A percentile compares a stretch with the other conserved stretches of the same genome.
Conservation (phyloP, 2,329 filamentous ascomycete genomes). For the Beauveria asiatica region DNA sequence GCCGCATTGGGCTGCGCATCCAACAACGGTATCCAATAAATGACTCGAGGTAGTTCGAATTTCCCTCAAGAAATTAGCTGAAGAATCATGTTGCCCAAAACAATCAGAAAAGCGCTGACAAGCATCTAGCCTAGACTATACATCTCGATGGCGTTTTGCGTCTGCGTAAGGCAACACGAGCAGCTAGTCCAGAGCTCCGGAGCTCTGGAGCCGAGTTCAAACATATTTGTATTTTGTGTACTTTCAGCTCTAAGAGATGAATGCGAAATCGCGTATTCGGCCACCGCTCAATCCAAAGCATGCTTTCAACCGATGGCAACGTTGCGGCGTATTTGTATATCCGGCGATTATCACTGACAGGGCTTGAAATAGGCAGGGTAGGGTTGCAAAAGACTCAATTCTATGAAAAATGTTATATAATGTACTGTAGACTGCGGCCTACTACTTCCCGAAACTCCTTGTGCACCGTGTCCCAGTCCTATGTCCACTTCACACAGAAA, state of each 20-base stretch:
- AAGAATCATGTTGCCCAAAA: constrained; percentile 15
- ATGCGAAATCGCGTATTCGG: background rate
- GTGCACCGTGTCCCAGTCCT: background rate
- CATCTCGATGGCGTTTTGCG: background rate
- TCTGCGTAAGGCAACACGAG: background rate
- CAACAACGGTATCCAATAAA: constrained; percentile 55
- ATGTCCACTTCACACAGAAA: background rate
- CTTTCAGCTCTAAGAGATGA: background rate
- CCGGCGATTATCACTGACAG: too few species aligned
- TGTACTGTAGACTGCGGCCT: background rate
- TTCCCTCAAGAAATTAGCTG: constrained; percentile 19
- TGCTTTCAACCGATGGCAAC: background rate
- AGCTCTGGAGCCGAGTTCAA: too few species aligned
- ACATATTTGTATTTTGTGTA: background rate
- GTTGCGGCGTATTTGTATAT: background rate
- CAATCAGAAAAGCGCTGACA: background rate
- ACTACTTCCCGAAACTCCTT: constrained; percentile 9
- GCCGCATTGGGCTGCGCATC: constrained; percentile 63
- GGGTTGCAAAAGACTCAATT: background rate
- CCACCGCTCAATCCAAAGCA: background rate
- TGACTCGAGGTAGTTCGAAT: constrained; percentile 49
- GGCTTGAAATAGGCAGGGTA: too few species aligned
- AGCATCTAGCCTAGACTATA: background rate
- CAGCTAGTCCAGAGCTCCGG: too few species aligned
- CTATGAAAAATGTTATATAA: background rate